A percentile compares a stretch with the other conserved stretches of the same genome.
These are phyloP conservation scores for Tardiomyces blankii DNA, from an alignment of 1,139 yeast genomes.

Conservation along the genomic window DNA sequence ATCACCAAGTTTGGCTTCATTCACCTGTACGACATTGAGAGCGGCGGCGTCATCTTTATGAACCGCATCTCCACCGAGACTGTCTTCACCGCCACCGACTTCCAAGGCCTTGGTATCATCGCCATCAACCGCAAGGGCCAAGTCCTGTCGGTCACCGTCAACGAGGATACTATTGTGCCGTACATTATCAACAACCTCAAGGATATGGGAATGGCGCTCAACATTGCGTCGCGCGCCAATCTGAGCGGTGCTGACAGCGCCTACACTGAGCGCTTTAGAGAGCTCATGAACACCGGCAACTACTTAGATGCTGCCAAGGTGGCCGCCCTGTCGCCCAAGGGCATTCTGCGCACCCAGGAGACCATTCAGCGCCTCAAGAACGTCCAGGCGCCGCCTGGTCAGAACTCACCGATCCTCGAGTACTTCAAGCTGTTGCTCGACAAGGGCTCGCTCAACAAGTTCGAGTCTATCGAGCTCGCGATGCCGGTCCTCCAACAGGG, in stretches of 20 bases:
- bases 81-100: constrained; percentile 80
- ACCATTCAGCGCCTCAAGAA: constrained; percentile 89
- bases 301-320: constrained; percentile 90
- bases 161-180: constrained; percentile 78
- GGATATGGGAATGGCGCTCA: constrained; percentile 76
- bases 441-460: constrained; percentile 85
- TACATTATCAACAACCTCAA: constrained; percentile 80
- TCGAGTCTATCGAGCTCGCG: constrained; percentile 91
- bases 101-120: constrained; percentile 63
- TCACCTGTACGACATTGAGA: constrained; percentile 88
- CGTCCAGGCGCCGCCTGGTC: constrained; percentile 92
- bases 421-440: constrained; percentile 88
- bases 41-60: constrained; percentile 86
- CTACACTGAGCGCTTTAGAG: constrained; percentile 86
- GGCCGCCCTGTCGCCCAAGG: constrained; percentile 90
- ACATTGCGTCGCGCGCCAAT: constrained; percentile 91
- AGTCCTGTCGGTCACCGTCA: constrained; percentile 84
- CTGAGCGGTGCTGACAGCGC: constrained; percentile 94
- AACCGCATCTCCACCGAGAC: constrained; percentile 96
- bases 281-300: constrained; percentile 72
- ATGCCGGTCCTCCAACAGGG: constrained; percentile 94
- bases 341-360: constrained; percentile 75
- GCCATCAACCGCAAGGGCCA: constrained; percentile 95
- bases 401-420: constrained; percentile 86
- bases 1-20: constrained; percentile 95